phyloP scores from a whole-genome alignment of 1,284 basidiomycete species.

The Thecaphora thlaspeos region DNA sequence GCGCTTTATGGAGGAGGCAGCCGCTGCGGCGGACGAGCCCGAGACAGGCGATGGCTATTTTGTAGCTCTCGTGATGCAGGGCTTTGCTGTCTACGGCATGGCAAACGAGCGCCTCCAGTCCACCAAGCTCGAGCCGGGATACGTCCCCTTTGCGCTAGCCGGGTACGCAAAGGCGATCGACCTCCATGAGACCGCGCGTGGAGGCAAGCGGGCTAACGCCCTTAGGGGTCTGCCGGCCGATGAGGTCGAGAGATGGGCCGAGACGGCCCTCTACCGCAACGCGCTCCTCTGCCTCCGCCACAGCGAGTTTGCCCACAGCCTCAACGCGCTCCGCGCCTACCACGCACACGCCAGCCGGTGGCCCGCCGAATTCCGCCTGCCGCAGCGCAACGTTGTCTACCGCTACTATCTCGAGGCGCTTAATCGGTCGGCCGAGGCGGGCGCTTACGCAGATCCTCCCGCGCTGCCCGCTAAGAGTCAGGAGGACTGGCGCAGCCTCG shows the following conservation, averaged over 20 bases:
- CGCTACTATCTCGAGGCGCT: conserved; percentile 44
- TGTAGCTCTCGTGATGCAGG: conserved; percentile 39
- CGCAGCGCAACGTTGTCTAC: conserved; percentile 52
- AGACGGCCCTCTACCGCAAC: conserved; percentile 53
- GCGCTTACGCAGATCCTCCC: conserved; percentile 32
- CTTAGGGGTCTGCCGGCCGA: conserved; percentile 48
- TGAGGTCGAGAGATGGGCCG: conserved; percentile 55
- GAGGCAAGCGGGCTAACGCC: conserved; percentile 44
- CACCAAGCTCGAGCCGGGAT: conserved; percentile 29
- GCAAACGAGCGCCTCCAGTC: conserved; percentile 49
- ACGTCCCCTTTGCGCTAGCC: conserved; percentile 39
- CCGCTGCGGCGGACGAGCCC: conserved; percentile 13
- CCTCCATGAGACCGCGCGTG: conserved; percentile 49
- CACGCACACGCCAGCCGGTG: conserved; percentile 52
- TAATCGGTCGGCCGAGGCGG: conserved; percentile 39
- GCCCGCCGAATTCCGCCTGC: conserved; percentile 49
- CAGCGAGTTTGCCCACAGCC: conserved; percentile 28
- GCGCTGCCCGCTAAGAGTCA: conserved; percentile 18
- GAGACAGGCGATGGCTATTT: conserved; percentile 31
- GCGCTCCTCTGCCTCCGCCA: conserved; percentile 47
- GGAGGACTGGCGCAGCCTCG: conserved; percentile 46
- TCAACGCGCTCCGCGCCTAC: conserved; percentile 51
- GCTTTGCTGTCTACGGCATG: conserved; percentile 49
- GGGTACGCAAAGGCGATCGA: conserved; percentile 51
- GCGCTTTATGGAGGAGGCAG: conserved; percentile 37